These are phyloP conservation scores for Theileria orientalis DNA, from an alignment of 169 alveolate genomes.

Conservation along the genomic window DNA sequence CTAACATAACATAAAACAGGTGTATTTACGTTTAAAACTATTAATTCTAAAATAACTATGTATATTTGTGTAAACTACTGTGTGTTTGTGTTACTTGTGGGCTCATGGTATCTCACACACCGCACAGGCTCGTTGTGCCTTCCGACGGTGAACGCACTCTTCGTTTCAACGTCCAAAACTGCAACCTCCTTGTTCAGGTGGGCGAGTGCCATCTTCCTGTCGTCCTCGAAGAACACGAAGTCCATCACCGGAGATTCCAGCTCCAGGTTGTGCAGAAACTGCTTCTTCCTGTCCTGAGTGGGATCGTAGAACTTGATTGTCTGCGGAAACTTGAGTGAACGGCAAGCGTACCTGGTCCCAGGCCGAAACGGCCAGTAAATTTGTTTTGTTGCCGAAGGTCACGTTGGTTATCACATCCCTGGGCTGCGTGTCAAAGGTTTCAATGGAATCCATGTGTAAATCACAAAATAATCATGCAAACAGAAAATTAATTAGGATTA, in stretches of 20 bases:
- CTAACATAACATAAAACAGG: no score
- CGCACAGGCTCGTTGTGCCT: conserved; percentile 60
- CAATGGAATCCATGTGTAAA: conserved; percentile 14
- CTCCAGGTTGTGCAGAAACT: neutral
- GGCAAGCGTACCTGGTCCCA: conserved; percentile 63
- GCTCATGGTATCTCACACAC: conserved; percentile 40
- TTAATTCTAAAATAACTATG: no score
- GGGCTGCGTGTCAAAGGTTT: conserved; percentile 49
- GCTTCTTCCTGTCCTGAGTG: conserved; percentile 11
- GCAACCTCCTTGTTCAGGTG: conserved; percentile 43
- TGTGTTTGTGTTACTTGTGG: conserved; percentile 41
- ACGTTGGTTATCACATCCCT: conserved; percentile 50
- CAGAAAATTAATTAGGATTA: conserved; percentile 26
- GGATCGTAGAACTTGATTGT: conserved; percentile 42
- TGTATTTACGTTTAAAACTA: no score
- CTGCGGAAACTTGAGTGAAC: neutral
- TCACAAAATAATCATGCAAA: neutral
- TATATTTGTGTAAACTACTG: no score
- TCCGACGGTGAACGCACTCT: conserved; percentile 28
- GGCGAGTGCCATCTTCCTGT: conserved; percentile 46
- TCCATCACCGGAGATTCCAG: conserved; percentile 53
- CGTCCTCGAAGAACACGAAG: conserved; percentile 57
- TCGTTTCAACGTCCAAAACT: conserved; percentile 49
- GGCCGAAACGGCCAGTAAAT: conserved; percentile 59
- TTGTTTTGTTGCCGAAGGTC: conserved; percentile 41